Evolutionary conservation across 108 stramenopile species (phyloP), one percentile per base, ranked within the genome.

Genomic region (Epithemia pelagica): DNA sequence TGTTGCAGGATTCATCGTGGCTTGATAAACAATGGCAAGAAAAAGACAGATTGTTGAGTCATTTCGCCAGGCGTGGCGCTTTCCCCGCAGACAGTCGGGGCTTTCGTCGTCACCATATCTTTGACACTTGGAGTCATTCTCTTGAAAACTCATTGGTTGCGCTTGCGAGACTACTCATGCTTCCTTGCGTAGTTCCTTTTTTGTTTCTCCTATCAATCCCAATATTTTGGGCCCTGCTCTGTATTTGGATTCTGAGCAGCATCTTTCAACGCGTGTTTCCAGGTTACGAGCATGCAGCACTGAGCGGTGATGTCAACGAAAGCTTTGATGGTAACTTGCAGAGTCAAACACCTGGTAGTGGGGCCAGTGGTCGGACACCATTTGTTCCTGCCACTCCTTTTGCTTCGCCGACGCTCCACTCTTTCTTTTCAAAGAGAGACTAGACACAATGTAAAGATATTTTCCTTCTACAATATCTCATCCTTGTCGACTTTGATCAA

Each of bases 1-100:
- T 87, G 7, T 32, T 87, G 0, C 70, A 74, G 59, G 84, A 90
- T 70, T 32, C 85, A 22, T 64, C 75, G 20, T 90, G 89, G 89
- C 62, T 90, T 59, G 89, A 90, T 59, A 85, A 90, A 58, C 83
- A 85, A 61, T 90, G 89, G 89, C 74, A 76, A 19, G 84, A 86
- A 57, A 90, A 90, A 51, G 89, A 90, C 33, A 75, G 86, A 10
- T 70, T 87, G 26, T 71, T 90, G 21, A 53, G 65, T 24, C 75
- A 87, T 58, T 90, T 87, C 76, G 62, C 80, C 8, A 37, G 76
- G 27, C 79, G 83, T 58, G 52, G 71, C 8, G 46, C 56, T 28
- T 87, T 87, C 66, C 86, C 86, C 23, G 63, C 67, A 1, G 86
- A 87, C 31, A 69, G 37, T 37, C 67, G 86, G 33, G 82, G 82